Evolutionary conservation across 2,329 filamentous ascomycete genomes (phyloP).

Genomic region (Hypoxylon rubiginosum): DNA sequence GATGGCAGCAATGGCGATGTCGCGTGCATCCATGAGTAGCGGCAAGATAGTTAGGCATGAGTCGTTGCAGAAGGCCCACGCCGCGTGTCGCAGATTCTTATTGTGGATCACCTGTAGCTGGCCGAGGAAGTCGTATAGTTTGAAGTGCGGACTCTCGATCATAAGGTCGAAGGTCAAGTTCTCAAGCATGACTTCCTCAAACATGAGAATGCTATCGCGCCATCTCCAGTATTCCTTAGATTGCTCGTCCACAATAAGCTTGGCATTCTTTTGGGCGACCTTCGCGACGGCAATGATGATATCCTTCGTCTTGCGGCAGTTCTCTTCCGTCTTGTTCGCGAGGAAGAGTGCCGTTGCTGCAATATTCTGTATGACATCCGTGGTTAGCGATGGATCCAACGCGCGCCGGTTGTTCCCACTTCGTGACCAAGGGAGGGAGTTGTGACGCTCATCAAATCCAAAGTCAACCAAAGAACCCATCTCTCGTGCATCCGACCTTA

Average conservation of each 20-base stretch:
- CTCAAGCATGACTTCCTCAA: slow-evolving; percentile 94
- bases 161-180: slow-evolving; percentile 93
- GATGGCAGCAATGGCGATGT: slow-evolving; percentile 86
- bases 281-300: slow-evolving; percentile 94
- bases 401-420: slow-evolving; percentile 5
- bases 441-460: slow-evolving; percentile 9
- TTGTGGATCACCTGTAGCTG: slow-evolving; percentile 82
- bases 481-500: slow-evolving; percentile 8
- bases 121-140: slow-evolving; percentile 84
- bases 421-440: slow-evolving; percentile 9
- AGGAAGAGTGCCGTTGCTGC: slow-evolving; percentile 93
- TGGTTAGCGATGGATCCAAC: slow-evolving; percentile 33
- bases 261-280: slow-evolving; percentile 93
- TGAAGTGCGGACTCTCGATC: slow-evolving; percentile 87
- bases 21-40: slow-evolving; percentile 81
- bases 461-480: slow-evolving; percentile 15
- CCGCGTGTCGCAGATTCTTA: slow-evolving; percentile 84
- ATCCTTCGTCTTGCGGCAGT: slow-evolving; percentile 94
- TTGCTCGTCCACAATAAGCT: slow-evolving; percentile 92
- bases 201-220: slow-evolving; percentile 92
- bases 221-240: slow-evolving; percentile 99
- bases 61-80: slow-evolving; percentile 96
- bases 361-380: slow-evolving; percentile 70
- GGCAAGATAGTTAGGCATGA: slow-evolving; percentile 87
- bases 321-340: slow-evolving; percentile 97